Evolutionary conservation across 1,284 basidiomycete genomes (phyloP).

Genomic region (Xanthoconium separans): DNA sequence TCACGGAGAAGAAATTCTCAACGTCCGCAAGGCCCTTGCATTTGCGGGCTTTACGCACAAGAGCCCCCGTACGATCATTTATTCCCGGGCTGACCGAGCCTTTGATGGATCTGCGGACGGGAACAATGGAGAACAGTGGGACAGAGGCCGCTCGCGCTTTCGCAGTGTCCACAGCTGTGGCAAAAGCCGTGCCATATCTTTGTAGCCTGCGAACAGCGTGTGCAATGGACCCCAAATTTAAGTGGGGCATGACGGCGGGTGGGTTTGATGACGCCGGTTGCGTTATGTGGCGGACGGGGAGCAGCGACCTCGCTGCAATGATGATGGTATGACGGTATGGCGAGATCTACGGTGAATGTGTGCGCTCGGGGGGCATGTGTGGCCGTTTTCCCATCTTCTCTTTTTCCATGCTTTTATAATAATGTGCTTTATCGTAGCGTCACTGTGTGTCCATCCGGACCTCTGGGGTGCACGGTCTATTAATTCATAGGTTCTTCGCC

Average conservation of each 20-base stretch:
- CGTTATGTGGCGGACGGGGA: conserved; percentile 31
- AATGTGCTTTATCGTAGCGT: conserved; percentile 14
- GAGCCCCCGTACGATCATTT: conserved; percentile 74
- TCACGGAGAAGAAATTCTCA: conserved; percentile 83
- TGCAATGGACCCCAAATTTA: conserved; percentile 26
- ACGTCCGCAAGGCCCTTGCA: conserved; percentile 87
- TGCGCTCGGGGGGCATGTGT: conserved; percentile 14
- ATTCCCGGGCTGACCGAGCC: conserved; percentile 68
- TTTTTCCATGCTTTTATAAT: conserved; percentile 9
- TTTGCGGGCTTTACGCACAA: conserved; percentile 91
- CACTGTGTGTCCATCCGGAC: conserved; percentile 16
- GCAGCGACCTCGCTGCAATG: conserved; percentile 32
- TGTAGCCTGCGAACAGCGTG: conserved; percentile 47
- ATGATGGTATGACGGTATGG: conserved; percentile 26
- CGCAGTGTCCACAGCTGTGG: conserved; percentile 58
- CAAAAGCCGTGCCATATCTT: conserved; percentile 74
- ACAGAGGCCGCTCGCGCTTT: conserved; percentile 60
- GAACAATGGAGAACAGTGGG: conserved; percentile 46
- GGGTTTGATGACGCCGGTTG: conserved; percentile 32
- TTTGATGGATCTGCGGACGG: conserved; percentile 58
- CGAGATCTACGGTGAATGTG: conserved; percentile 29
- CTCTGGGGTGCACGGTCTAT: conserved; percentile 17
- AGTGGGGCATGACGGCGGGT: conserved; percentile 18
- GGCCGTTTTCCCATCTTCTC: conserved; percentile 7
- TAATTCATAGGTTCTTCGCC: conserved; percentile 10